phyloP scores from a whole-genome alignment of 2,329 filamentous ascomycete species.

The Fusarium nelsonii region DNA sequence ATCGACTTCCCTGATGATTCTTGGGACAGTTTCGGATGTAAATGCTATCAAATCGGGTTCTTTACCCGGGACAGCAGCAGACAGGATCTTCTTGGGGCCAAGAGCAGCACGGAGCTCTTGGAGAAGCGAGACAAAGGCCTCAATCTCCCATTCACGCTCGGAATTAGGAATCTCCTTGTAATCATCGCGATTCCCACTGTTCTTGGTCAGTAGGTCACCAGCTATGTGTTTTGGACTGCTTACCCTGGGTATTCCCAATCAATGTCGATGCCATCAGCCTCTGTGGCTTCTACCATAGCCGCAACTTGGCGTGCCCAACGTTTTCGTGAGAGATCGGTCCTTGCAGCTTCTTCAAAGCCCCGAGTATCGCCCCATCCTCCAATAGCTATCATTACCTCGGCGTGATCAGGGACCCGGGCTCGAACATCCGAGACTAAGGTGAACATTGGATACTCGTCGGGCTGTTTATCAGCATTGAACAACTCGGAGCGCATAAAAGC shows the following conservation, averaged over 20 bases:
- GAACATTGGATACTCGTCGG: constrained; percentile 64
- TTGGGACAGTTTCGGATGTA: constrained; percentile 67
- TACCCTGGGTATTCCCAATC: constrained; percentile 75
- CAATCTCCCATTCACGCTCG: constrained; percentile 70
- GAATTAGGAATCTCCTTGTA: constrained; percentile 75
- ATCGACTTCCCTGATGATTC: constrained; percentile 70
- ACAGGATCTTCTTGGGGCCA: constrained; percentile 69
- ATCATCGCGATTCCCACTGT: constrained; percentile 75
- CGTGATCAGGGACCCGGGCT: constrained; percentile 60
- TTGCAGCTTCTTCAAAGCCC: constrained; percentile 71
- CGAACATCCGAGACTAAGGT: constrained; percentile 63
- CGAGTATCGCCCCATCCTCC: constrained; percentile 79
- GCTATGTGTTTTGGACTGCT: not conserved
- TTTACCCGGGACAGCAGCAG: constrained; percentile 75
- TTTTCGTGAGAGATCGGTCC: constrained; percentile 62
- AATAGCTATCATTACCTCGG: constrained; percentile 77
- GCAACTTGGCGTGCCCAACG: constrained; percentile 74
- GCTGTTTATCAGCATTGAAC: constrained; percentile 61
- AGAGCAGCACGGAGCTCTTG: constrained; percentile 69
- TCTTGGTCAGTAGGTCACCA: not conserved
- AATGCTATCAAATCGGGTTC: constrained; percentile 76
- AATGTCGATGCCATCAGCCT: constrained; percentile 74
- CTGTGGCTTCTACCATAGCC: constrained; percentile 70
- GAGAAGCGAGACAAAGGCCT: constrained; percentile 72
- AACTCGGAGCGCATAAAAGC: constrained; percentile 67